These are phyloP conservation scores for Aurantiochytrium sp. DNA, from an alignment of 108 stramenopile genomes.

Conservation along the genomic window DNA sequence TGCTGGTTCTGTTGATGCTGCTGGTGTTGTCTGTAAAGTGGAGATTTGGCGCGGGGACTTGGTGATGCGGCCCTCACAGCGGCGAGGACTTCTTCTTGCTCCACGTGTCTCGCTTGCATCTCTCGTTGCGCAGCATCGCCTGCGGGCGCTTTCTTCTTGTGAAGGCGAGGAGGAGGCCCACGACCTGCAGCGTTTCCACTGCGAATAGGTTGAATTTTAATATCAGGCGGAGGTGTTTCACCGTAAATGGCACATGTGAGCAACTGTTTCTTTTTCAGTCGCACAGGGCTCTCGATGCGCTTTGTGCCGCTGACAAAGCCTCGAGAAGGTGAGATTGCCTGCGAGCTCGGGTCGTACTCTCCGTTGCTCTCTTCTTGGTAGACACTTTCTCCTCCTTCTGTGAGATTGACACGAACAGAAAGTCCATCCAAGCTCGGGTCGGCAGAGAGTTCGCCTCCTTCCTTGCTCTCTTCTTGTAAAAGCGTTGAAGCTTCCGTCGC, in stretches of 20 bases:
- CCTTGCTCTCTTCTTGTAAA: background rate
- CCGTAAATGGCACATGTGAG: background rate
- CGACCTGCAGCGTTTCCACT: background rate
- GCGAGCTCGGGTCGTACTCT: background rate
- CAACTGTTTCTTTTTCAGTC: background rate
- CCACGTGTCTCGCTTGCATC: background rate
- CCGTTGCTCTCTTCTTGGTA: background rate
- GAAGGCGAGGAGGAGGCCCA: background rate
- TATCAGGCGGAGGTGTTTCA: background rate
- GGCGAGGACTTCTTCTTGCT: background rate
- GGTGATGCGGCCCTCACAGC: background rate
- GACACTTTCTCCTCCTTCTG: background rate
- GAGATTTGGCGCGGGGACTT: background rate
- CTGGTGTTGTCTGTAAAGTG: background rate
- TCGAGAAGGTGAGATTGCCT: background rate
- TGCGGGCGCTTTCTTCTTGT: background rate
- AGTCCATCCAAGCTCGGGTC: background rate
- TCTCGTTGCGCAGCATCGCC: background rate
- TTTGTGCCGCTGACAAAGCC: background rate
- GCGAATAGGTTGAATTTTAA: background rate
- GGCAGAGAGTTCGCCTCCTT: background rate
- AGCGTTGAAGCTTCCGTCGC: no score
- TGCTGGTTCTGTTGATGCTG: background rate
- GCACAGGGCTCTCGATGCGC: background rate
- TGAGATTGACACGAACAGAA: background rate